Base-by-base conservation (phyloP, 2,329 filamentous ascomycete genomes). In the Erysiphe neolycopersici region DNA sequence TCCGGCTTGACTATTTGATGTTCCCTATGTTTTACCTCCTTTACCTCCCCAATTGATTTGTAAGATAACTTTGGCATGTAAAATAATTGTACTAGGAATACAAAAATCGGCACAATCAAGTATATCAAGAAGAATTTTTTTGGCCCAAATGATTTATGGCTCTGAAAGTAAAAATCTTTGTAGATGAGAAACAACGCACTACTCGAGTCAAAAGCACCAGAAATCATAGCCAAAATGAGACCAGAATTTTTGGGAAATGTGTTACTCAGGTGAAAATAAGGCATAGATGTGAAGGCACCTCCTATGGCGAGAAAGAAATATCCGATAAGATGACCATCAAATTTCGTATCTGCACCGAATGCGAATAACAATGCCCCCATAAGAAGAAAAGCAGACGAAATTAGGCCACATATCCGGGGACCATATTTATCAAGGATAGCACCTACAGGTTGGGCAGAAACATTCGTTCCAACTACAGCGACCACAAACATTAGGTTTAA, bases 401-500 rank as follows among this genome's bases (percentile, higher is more conserved):
- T 67, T 18, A 84, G 64, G 3, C 80, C 78, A 52, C 79, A 79
- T 4, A 81, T 66, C 44, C 79, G 70, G 13, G 85, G 85, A 1
- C 85, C 85, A 54, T 72, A 85, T 48, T 73, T 68, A 60, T 93
- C 85, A 18, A 93, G 69, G 38, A 92, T 77, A 2, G 81, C 80
- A 39, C 85, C 85, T 11, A 92, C 74, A 2, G 84, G 81, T 6
- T 93, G 66, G 12, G 85, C 84, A 36, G 75, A 81, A 12, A 92
- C 78, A 53, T 93, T 93, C 35, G 84, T 91, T 6, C 72, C 79
- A 10, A 92, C 83, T 13, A 83, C 84, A 12, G 84, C 84, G 36
- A 84, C 69, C 5, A 83, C 91, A 64, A 93, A 93, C 80, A 92
- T 92, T 50, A 93, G 64, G 58, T 93, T 93, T 45, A 93, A 67